Conservation (phyloP, 2,329 filamentous ascomycete genomes). For the Aspergillus fumigatiaffinis region DNA sequence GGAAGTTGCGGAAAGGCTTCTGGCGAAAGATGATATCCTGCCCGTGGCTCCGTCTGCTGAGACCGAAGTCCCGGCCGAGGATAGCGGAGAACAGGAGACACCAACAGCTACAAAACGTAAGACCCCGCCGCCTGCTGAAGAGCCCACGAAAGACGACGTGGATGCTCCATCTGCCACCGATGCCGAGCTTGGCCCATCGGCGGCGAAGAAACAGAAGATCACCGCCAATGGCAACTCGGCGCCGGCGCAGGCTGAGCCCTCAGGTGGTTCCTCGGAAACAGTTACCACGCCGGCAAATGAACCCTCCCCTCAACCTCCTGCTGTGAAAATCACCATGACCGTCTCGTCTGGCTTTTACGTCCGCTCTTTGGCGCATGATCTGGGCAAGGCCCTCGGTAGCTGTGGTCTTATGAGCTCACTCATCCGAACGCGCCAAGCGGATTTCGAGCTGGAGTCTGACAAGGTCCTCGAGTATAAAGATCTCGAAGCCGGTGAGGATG, state of each 20-base stretch:
- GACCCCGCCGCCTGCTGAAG: slow-evolving; percentile 27
- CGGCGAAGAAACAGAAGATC: slow-evolving; percentile 31
- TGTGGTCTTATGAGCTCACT: slow-evolving; percentile 83
- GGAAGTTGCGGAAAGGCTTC: slow-evolving; percentile 66
- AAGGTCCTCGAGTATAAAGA: slow-evolving; percentile 79
- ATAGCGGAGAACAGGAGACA: slow-evolving; percentile 9
- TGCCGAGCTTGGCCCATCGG: neutral
- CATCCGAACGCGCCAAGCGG: slow-evolving; percentile 72
- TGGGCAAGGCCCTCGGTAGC: slow-evolving; percentile 77
- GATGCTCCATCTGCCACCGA: slow-evolving; percentile 7
- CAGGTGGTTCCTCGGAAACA: slow-evolving; percentile 1
- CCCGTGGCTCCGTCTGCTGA: slow-evolving; percentile 19
- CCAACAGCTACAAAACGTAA: slow-evolving; percentile 31
- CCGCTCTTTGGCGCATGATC: slow-evolving; percentile 85
- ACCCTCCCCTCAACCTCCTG: slow-evolving; percentile 51
- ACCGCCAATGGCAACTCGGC: slow-evolving; percentile 23
- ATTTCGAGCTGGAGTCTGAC: slow-evolving; percentile 66
- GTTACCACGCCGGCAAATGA: slow-evolving; percentile 2
- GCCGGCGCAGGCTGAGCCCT: slow-evolving; percentile 12
- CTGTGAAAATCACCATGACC: slow-evolving; percentile 79
- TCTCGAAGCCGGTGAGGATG: slow-evolving; percentile 68
- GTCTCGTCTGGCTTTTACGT: slow-evolving; percentile 97
- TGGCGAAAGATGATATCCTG: slow-evolving; percentile 36
- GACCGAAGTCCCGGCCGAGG: slow-evolving; percentile 23
- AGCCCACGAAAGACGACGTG: slow-evolving; percentile 14